Evolutionary conservation across 2,329 filamentous ascomycete genomes (phyloP).

Genomic region (Arthrobotrys megalospora): DNA sequence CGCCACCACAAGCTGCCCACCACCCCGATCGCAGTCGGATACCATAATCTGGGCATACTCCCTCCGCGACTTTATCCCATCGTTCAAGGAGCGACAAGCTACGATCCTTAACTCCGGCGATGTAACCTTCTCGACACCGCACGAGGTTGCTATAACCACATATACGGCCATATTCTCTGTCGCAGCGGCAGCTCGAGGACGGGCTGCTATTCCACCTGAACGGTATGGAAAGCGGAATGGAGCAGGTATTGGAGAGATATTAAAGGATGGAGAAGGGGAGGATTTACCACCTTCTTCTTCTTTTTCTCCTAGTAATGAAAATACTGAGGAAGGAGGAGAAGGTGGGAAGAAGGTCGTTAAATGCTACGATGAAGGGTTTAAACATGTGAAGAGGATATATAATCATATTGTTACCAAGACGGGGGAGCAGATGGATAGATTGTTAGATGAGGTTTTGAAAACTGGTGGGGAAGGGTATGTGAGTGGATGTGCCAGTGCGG

Average conservation of each 20-base stretch:
- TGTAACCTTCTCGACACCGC: slow-evolving; percentile 31
- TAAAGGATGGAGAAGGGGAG: slow-evolving; percentile 4
- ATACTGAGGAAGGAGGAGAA: background rate
- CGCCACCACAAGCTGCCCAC: background rate
- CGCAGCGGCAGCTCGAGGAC: slow-evolving; percentile 44
- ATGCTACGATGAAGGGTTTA: slow-evolving; percentile 40
- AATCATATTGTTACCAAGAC: slow-evolving; percentile 14
- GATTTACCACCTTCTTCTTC: background rate
- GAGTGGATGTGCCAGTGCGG: background rate
- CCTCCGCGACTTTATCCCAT: slow-evolving; percentile 22
- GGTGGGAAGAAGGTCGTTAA: slow-evolving; percentile 6
- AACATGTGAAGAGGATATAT: slow-evolving; percentile 37
- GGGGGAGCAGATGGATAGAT: slow-evolving; percentile 48
- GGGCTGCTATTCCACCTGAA: slow-evolving; percentile 36
- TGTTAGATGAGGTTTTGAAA: slow-evolving; percentile 45
- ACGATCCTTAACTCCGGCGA: background rate
- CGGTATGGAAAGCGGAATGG: slow-evolving; percentile 24
- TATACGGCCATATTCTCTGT: slow-evolving; percentile 32
- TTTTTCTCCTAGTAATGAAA: background rate
- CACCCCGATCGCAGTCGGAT: slow-evolving; percentile 16
- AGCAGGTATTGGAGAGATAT: background rate
- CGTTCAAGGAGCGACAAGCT: background rate
- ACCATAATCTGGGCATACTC: slow-evolving; percentile 44
- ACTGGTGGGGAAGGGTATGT: background rate
- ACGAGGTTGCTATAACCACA: slow-evolving; percentile 12